phyloP scores from a whole-genome alignment of 1,284 basidiomycete genomes.

The Pseudomicrostroma phylloplanum region DNA sequence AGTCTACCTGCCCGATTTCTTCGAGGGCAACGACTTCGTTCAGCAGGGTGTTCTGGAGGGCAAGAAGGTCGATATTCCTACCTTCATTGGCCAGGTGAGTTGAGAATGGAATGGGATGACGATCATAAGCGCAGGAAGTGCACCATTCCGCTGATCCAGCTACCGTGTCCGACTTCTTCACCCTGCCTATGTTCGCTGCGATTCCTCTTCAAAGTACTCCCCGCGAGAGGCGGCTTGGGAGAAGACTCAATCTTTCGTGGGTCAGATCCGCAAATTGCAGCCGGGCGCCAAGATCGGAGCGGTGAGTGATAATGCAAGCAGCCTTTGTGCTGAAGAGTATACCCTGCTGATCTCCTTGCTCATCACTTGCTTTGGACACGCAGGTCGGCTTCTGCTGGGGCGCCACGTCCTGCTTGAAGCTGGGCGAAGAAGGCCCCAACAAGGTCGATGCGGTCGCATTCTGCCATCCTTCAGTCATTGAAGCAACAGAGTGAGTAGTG shows the following conservation, averaged over 20 bases:
- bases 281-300: slow-evolving; percentile 12
- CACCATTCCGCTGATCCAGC: not conserved
- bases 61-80: not conserved
- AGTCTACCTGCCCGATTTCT: slow-evolving; percentile 18
- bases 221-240: slow-evolving; percentile 13
- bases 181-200: not conserved
- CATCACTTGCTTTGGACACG: too few species aligned
- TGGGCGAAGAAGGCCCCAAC: slow-evolving; percentile 9
- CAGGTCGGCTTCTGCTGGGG: slow-evolving; percentile 23
- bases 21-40: slow-evolving; percentile 14
- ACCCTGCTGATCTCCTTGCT: too few species aligned
- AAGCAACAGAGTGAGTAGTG: slow-evolving; percentile 13
- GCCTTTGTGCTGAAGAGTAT: too few species aligned
- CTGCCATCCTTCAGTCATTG: slow-evolving; percentile 21
- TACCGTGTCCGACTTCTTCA: not conserved
- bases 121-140: not conserved
- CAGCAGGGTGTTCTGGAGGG: slow-evolving; percentile 9
- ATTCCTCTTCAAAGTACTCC: slow-evolving; percentile 8
- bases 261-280: slow-evolving; percentile 1
- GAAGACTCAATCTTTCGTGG: slow-evolving; percentile 1
- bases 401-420: slow-evolving; percentile 14
- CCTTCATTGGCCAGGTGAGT: slow-evolving; percentile 1
- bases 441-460: slow-evolving; percentile 24
- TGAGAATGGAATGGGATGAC: not conserved
- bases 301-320: not conserved